Conservation (phyloP, 306 rosid genomes). For the Oxytropis ochrocephala region DNA sequence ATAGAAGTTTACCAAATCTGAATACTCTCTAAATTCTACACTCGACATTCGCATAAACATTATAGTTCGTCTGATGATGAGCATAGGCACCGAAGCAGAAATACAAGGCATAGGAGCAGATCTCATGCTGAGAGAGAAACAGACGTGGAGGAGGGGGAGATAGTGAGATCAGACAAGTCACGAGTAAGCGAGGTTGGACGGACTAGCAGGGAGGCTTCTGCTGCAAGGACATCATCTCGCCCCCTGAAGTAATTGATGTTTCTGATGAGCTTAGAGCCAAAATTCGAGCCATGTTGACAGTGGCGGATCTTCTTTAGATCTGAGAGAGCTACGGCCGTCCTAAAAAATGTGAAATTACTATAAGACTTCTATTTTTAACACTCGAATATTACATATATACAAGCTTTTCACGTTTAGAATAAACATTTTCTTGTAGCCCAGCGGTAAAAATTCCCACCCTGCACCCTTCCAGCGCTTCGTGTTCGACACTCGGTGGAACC, state of each 20-base stretch:
- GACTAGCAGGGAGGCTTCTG: constrained; percentile 56
- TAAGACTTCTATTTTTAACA: too few species aligned
- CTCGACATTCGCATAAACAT: constrained; percentile 17
- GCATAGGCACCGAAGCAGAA: constrained; percentile 28
- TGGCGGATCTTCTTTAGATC: too few species aligned
- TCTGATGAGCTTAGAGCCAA: constrained; percentile 84
- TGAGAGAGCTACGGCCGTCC: too few species aligned
- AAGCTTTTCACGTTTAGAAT: too few species aligned
- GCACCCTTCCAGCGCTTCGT: too few species aligned
- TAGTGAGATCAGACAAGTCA: constrained; percentile 43
- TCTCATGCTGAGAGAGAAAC: constrained; percentile 26
- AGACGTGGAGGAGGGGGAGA: constrained; percentile 70
- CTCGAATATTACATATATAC: too few species aligned
- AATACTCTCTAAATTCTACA: too few species aligned
- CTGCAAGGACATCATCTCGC: constrained; percentile 43
- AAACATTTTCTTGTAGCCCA: too few species aligned
- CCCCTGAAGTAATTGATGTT: constrained; percentile 46
- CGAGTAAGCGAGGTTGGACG: constrained; percentile 28
- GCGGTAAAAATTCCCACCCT: too few species aligned
- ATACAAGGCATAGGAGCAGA: constrained; percentile 27
- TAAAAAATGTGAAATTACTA: too few species aligned
- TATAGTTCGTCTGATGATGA: constrained; percentile 40
- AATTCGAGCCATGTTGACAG: constrained; percentile 83
- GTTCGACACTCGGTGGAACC: too few species aligned
- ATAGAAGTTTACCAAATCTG: too few species aligned